A percentile compares a stretch with the other conserved stretches of the same genome.
Evolutionary conservation across 495 filamentous ascomycete species (phyloP).

Genomic region (Hypoxylon intermedium): DNA sequence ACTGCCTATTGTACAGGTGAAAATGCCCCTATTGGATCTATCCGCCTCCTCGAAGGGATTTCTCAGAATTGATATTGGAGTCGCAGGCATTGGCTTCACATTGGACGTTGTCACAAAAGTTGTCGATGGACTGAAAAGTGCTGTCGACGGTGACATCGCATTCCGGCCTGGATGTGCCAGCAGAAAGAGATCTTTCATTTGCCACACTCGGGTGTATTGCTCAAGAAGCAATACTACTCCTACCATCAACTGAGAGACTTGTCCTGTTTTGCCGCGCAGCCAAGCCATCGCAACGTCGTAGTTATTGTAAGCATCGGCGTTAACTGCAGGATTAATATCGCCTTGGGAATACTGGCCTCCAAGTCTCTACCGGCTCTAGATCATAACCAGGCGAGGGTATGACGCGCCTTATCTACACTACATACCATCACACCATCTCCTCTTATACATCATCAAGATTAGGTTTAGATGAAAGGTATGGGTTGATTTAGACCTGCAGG

Average conservation of each 20-base stretch:
- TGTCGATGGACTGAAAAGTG: too few relatives aligned
- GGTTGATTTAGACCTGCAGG: conserved; percentile 22
- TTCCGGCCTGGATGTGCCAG: too few relatives aligned
- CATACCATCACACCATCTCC: background rate
- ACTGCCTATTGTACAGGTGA: too few relatives aligned
- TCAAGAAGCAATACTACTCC: background rate
- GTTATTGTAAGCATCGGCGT: conserved; percentile 4
- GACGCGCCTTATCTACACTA: conserved; percentile 23
- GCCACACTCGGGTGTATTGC: conserved; percentile 3
- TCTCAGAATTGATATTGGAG: too few relatives aligned
- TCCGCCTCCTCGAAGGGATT: too few relatives aligned
- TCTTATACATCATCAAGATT: conserved; percentile 22
- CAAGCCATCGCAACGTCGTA: conserved; percentile 2
- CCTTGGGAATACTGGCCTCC: background rate
- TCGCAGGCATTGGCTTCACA: too few relatives aligned
- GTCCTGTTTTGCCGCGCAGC: background rate
- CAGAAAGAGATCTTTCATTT: background rate
- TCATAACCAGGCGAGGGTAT: conserved; percentile 21
- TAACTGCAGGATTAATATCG: conserved; percentile 2
- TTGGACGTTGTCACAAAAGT: too few relatives aligned
- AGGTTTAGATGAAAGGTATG: background rate
- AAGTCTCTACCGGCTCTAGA: background rate
- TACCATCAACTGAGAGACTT: background rate
- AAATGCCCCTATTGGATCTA: too few relatives aligned
- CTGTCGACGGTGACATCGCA: too few relatives aligned